A percentile compares a stretch with the other conserved stretches of the same genome.
Conservation (phyloP, 768 basidiomycete species). For the Gymnopilus junonius region DNA sequence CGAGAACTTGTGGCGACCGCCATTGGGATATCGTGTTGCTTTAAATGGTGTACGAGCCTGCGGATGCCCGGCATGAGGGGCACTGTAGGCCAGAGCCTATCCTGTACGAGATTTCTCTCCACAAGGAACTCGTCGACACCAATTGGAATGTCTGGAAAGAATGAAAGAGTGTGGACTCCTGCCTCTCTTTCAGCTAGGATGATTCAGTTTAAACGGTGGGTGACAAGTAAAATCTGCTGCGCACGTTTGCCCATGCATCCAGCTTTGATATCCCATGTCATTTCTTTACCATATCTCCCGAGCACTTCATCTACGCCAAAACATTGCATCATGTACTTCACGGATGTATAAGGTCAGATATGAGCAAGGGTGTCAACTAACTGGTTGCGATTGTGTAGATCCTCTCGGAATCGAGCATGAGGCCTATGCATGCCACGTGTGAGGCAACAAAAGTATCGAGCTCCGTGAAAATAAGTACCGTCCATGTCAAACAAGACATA, state of each 20-base stretch:
- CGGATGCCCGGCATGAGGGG: slow-evolving; percentile 73
- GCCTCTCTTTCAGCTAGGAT: slow-evolving; percentile 65
- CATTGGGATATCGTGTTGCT: slow-evolving; percentile 70
- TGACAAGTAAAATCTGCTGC: slow-evolving; percentile 13
- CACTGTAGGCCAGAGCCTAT: slow-evolving; percentile 70
- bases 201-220: background rate
- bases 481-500: slow-evolving; percentile 81
- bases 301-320: slow-evolving; percentile 66
- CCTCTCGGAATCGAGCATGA: slow-evolving; percentile 78
- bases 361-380: slow-evolving; percentile 36
- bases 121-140: slow-evolving; percentile 61
- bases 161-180: slow-evolving; percentile 70
- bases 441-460: background rate
- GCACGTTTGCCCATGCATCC: slow-evolving; percentile 87
- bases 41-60: slow-evolving; percentile 74
- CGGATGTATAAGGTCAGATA: background rate
- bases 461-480: slow-evolving; percentile 42
- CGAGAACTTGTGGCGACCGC: slow-evolving; percentile 81
- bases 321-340: background rate
- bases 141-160: slow-evolving; percentile 75
- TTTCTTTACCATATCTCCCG: slow-evolving; percentile 67
- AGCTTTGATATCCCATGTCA: slow-evolving; percentile 92
- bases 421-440: slow-evolving; percentile 42
- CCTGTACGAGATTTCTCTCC: slow-evolving; percentile 61
- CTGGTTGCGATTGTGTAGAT: slow-evolving; percentile 83